A percentile compares a stretch with the other conserved stretches of the same genome.
phyloP scores from a whole-genome alignment of 768 basidiomycete species.

The Omphalotus guepiniiformis region DNA sequence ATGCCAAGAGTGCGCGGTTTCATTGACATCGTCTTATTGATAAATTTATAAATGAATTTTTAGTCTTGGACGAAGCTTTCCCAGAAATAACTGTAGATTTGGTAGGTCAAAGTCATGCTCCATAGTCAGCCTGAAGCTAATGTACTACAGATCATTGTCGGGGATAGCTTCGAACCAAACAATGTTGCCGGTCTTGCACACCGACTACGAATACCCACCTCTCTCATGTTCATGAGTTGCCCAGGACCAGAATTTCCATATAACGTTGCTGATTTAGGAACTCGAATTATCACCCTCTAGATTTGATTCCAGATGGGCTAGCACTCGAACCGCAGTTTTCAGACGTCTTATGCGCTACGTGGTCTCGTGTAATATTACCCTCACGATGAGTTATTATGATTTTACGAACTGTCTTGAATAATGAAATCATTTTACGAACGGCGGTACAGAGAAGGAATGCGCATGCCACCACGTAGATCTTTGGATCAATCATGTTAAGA shows the following conservation, averaged over 20 bases:
- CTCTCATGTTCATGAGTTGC: constrained; percentile 62
- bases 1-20: constrained; percentile 23
- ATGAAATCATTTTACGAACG: no score
- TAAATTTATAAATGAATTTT: not conserved
- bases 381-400: no score
- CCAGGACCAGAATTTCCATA: constrained; percentile 43
- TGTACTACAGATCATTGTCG: constrained; percentile 38
- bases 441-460: no score
- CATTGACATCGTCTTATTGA: not conserved
- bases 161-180: constrained; percentile 38
- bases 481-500: no score
- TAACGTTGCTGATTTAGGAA: constrained; percentile 46
- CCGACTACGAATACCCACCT: constrained; percentile 43
- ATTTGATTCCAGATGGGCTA: no score
- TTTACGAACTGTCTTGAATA: no score
- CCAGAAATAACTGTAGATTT: constrained; percentile 62
- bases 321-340: no score
- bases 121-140: not conserved
- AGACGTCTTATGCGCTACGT: no score
- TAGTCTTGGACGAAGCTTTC: constrained; percentile 60
- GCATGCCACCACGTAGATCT: no score
- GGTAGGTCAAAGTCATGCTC: constrained; percentile 27
- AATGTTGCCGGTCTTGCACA: constrained; percentile 47
- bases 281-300: constrained; percentile 36
- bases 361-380: no score